phyloP scores from a whole-genome alignment of 2,329 filamentous ascomycete species.

The Ascochyta fabae region DNA sequence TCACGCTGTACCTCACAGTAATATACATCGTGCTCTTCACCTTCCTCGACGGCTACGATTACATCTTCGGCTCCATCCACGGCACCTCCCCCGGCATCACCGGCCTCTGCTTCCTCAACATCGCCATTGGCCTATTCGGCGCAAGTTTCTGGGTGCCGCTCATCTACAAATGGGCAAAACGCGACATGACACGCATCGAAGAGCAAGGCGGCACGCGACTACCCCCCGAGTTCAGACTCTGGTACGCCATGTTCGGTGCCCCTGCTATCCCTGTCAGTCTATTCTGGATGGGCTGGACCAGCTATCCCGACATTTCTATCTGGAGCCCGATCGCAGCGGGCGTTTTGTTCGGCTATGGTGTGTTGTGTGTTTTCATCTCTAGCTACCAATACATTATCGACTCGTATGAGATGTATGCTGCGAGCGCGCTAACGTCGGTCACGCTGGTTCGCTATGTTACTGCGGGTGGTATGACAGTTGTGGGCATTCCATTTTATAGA shows the following conservation, averaged over 20 bases:
- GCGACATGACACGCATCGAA: constrained; percentile 52
- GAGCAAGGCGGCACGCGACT: constrained; percentile 50
- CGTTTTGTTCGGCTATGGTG: constrained; percentile 15
- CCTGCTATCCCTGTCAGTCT: constrained; percentile 59
- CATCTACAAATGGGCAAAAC: constrained; percentile 54
- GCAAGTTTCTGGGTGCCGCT: constrained; percentile 52
- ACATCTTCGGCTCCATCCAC: constrained; percentile 60
- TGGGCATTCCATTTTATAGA: constrained; percentile 49
- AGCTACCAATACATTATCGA: constrained; percentile 66
- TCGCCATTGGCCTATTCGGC: constrained; percentile 52
- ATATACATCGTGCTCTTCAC: constrained; percentile 63
- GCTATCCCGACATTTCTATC: constrained; percentile 31
- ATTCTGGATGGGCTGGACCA: constrained; percentile 67
- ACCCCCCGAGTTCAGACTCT: constrained; percentile 61
- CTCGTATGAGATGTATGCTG: constrained; percentile 61
- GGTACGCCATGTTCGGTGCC: constrained; percentile 60
- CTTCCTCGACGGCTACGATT: constrained; percentile 60
- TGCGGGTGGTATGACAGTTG: constrained; percentile 51
- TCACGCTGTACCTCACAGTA: constrained; percentile 60
- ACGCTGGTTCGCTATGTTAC: constrained; percentile 51
- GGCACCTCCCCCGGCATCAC: constrained; percentile 54
- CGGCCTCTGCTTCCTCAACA: constrained; percentile 57
- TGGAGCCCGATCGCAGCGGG: constrained; percentile 8
- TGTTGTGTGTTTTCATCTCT: constrained; percentile 50
- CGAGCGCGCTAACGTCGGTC: constrained; percentile 54